A percentile compares a stretch with the other conserved stretches of the same genome.
Conservation (phyloP, 805 yeast species). For the Cyberlindnera petersonii region DNA sequence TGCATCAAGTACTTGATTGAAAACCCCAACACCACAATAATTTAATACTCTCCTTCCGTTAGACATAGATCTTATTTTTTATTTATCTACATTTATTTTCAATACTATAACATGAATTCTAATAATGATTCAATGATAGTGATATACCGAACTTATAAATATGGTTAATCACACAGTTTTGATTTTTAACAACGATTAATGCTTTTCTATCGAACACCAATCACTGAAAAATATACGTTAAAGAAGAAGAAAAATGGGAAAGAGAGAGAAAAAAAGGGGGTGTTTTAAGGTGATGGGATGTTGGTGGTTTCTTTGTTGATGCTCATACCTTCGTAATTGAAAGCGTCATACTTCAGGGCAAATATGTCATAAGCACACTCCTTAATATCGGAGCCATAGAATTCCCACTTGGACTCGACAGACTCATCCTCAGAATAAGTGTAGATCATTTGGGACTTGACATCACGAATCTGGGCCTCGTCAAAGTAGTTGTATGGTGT, state of each 20-base stretch:
- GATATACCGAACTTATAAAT: too few species aligned
- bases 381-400: slow-evolving; percentile 21
- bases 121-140: too few species aligned
- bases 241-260: not conserved
- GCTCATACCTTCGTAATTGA: slow-evolving; percentile 23
- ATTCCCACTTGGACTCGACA: slow-evolving; percentile 20
- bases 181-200: too few species aligned
- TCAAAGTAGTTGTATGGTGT: slow-evolving; percentile 31
- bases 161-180: too few species aligned
- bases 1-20: too few species aligned
- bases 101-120: too few species aligned
- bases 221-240: too few species aligned
- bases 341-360: slow-evolving; percentile 14
- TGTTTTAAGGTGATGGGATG: slow-evolving; percentile 22
- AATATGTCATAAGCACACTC: slow-evolving; percentile 20
- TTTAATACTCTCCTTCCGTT: too few species aligned
- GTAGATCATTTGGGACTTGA: slow-evolving; percentile 24
- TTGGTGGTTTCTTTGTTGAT: slow-evolving; percentile 25
- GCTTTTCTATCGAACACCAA: too few species aligned
- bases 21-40: too few species aligned
- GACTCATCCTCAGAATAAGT: slow-evolving; percentile 16
- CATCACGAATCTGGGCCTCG: slow-evolving; percentile 23
- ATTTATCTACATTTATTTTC: too few species aligned
- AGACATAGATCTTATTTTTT: too few species aligned
- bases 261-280: not conserved